phyloP scores from a whole-genome alignment of 352 stramenopile genomes.

The Pythium periplocum region DNA sequence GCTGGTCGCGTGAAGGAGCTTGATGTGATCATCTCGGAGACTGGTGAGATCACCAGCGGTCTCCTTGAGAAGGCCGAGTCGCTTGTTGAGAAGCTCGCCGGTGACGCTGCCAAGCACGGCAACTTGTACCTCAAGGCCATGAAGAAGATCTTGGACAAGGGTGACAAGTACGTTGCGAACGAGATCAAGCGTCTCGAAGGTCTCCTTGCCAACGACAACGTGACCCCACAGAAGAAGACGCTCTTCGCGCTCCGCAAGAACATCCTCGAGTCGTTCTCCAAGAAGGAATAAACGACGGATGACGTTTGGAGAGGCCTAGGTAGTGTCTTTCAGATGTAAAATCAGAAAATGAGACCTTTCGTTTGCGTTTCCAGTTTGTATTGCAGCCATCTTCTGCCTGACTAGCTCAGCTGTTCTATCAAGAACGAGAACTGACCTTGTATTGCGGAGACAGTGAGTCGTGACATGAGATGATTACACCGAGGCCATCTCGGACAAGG shows the following conservation, averaged over 20 bases:
- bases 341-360: background rate
- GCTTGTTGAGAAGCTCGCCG: conserved; percentile 63
- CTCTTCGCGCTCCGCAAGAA: conserved; percentile 89
- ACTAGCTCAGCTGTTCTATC: too few species aligned
- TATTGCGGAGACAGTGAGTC: too few species aligned
- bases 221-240: conserved; percentile 84
- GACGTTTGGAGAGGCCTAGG: background rate
- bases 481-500: conserved; percentile 84
- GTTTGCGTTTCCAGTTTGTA: too few species aligned
- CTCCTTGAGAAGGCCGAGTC: conserved; percentile 72
- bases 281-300: conserved; percentile 24
- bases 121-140: conserved; percentile 87
- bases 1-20: conserved; percentile 81
- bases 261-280: conserved; percentile 79
- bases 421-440: too few species aligned
- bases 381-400: too few species aligned
- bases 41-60: conserved; percentile 54
- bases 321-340: background rate
- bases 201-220: conserved; percentile 77
- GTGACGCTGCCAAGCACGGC: conserved; percentile 65
- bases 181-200: conserved; percentile 82
- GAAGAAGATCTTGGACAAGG: conserved; percentile 89
- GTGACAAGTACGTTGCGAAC: conserved; percentile 69
- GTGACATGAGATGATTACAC: conserved; percentile 25
- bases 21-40: conserved; percentile 77